These are phyloP conservation scores for Chalaropsis ovoidea DNA, from an alignment of 2,329 filamentous ascomycete species.

Conservation along the genomic window DNA sequence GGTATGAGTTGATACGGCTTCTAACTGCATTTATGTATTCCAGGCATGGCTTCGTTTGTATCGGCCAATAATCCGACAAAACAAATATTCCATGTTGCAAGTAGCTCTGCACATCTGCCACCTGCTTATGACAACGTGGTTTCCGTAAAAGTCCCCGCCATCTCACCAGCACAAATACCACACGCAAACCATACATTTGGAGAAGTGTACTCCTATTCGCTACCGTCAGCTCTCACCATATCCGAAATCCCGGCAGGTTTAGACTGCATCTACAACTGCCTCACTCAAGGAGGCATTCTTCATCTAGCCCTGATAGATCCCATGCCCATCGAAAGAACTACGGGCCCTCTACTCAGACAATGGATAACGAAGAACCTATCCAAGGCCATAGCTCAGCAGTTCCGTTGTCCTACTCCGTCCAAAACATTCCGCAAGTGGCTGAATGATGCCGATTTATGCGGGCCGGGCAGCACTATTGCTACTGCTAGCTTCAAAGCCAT, in stretches of 20 bases:
- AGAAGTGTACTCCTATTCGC: constrained; percentile 42
- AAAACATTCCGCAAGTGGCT: constrained; percentile 51
- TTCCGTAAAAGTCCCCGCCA: constrained; percentile 35
- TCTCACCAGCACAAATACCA: constrained; percentile 33
- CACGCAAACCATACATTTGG: constrained; percentile 39
- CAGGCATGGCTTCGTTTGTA: constrained; percentile 43
- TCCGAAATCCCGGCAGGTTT: constrained; percentile 48
- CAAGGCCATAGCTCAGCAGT: constrained; percentile 48
- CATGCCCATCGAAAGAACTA: constrained; percentile 44
- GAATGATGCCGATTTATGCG: constrained; percentile 43
- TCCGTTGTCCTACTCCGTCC: constrained; percentile 50
- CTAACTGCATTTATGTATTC: neutral
- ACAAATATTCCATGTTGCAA: constrained; percentile 40
- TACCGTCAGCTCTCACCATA: constrained; percentile 48
- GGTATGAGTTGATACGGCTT: neutral
- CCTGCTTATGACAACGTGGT: constrained; percentile 35
- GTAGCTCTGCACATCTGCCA: constrained; percentile 26
- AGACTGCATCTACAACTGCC: constrained; percentile 45
- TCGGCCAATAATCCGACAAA: constrained; percentile 37
- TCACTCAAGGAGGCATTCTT: constrained; percentile 46
- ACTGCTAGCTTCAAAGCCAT: constrained; percentile 43
- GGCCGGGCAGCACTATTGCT: constrained; percentile 39
- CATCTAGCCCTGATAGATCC: constrained; percentile 55
- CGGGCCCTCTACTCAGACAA: constrained; percentile 46
- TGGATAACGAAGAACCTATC: constrained; percentile 56